A percentile compares a stretch with the other conserved stretches of the same genome.
Evolutionary conservation across 345 rosid species (phyloP).

Genomic region (Acer saccharum): DNA sequence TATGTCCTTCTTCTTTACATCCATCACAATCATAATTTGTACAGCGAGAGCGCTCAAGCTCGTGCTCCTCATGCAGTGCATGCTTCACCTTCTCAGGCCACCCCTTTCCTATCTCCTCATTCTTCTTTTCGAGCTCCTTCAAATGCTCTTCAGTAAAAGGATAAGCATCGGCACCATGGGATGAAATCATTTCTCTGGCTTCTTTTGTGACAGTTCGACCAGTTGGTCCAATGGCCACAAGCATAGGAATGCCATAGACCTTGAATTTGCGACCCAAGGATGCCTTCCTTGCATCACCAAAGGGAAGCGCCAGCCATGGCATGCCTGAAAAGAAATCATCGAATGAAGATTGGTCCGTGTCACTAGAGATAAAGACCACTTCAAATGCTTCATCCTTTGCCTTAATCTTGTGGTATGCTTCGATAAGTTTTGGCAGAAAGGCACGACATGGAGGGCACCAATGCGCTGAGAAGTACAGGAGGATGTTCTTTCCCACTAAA

Average conservation of each 20-base stretch:
- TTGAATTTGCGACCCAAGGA: slow-evolving; percentile 48
- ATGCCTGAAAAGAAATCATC: slow-evolving; percentile 51
- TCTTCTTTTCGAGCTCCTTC: slow-evolving; percentile 44
- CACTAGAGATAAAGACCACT: slow-evolving; percentile 63
- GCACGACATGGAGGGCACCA: slow-evolving; percentile 69
- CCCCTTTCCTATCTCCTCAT: slow-evolving; percentile 56
- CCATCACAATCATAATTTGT: slow-evolving; percentile 38
- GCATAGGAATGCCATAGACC: slow-evolving; percentile 57
- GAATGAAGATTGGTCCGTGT: slow-evolving; percentile 52
- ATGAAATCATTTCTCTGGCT: slow-evolving; percentile 38
- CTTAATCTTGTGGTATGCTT: slow-evolving; percentile 63
- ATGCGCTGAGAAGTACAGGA: slow-evolving; percentile 76
- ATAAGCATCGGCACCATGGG: slow-evolving; percentile 58
- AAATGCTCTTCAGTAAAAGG: slow-evolving; percentile 64
- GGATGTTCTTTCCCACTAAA: slow-evolving; percentile 65
- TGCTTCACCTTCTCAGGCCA: slow-evolving; percentile 75
- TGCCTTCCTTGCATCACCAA: slow-evolving; percentile 54
- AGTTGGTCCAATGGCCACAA: slow-evolving; percentile 48
- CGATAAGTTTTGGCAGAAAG: slow-evolving; percentile 61
- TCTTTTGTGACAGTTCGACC: slow-evolving; percentile 55
- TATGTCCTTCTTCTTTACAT: slow-evolving; percentile 42
- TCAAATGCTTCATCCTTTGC: slow-evolving; percentile 53
- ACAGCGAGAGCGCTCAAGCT: slow-evolving; percentile 45
- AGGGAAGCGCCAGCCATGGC: slow-evolving; percentile 82
- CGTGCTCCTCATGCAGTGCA: slow-evolving; percentile 64